Percentiles rank a stretch among this genome's conserved stretches.
Evolutionary conservation across 2,329 filamentous ascomycete species (phyloP).

Genomic region (Coniella lustricola): DNA sequence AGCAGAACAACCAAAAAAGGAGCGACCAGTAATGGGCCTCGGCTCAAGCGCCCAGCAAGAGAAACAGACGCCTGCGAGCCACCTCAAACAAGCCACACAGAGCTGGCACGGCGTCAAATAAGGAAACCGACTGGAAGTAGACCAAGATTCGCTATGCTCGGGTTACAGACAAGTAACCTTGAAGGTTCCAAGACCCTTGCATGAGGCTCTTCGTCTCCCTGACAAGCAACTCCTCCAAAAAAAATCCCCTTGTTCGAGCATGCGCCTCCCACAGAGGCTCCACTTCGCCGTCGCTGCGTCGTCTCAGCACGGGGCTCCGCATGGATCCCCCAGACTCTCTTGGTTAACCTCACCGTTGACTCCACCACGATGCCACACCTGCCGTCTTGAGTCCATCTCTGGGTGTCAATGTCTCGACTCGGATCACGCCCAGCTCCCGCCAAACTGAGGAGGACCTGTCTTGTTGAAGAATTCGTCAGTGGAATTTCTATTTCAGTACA

Average conservation of each 20-base stretch:
- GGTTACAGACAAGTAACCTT: neutral
- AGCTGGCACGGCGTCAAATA: neutral
- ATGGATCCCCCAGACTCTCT: slow-evolving; percentile 2
- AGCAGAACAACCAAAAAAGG: neutral
- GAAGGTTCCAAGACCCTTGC: slow-evolving; percentile 10
- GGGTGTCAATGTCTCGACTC: slow-evolving; percentile 2
- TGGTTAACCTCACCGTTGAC: slow-evolving; percentile 9
- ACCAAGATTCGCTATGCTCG: neutral
- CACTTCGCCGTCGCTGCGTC: slow-evolving; percentile 6
- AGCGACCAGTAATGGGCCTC: neutral
- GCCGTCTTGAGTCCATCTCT: slow-evolving; percentile 17
- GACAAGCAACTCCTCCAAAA: neutral
- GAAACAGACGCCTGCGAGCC: neutral
- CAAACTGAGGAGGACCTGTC: neutral
- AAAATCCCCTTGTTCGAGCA: slow-evolving; percentile 14
- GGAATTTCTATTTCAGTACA: slow-evolving; percentile 8
- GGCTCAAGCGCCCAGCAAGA: neutral
- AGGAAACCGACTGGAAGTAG: slow-evolving; percentile 7
- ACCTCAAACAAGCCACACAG: slow-evolving; percentile 6
- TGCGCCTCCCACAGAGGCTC: slow-evolving; percentile 14
- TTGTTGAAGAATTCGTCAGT: slow-evolving; percentile 4
- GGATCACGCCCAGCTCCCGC: neutral
- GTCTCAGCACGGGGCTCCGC: slow-evolving; percentile 1
- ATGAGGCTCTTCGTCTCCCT: slow-evolving; percentile 14
- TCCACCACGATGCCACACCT: slow-evolving; percentile 19